phyloP scores from a whole-genome alignment of 495 filamentous ascomycete species.

The Xylaria curta region DNA sequence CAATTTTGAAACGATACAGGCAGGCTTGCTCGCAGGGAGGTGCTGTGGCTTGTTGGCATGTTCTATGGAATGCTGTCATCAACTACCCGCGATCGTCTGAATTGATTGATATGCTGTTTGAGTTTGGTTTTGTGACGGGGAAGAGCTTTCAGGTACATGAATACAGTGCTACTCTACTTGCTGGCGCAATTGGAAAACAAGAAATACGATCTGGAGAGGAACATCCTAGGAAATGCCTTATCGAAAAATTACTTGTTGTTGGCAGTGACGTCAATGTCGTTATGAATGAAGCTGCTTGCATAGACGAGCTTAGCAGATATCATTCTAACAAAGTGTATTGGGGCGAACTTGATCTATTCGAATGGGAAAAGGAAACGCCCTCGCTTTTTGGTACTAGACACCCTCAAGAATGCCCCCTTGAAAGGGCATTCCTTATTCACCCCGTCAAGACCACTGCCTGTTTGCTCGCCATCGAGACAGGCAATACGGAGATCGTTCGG shows the following conservation, averaged over 20 bases:
- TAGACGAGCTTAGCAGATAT: too few relatives aligned
- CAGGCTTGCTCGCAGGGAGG: neutral
- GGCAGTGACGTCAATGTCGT: neutral
- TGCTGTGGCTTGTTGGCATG: neutral
- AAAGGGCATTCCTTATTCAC: too few relatives aligned
- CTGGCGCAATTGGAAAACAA: neutral
- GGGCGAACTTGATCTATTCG: too few relatives aligned
- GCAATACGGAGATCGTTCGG: neutral
- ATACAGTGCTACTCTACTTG: neutral
- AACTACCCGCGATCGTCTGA: too few relatives aligned
- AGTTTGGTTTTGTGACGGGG: neutral
- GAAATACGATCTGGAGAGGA: neutral
- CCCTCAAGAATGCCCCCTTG: too few relatives aligned
- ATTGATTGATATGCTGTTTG: neutral
- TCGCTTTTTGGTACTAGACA: too few relatives aligned
- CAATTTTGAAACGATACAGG: neutral
- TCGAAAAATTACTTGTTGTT: neutral
- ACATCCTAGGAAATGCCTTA: neutral
- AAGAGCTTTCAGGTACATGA: neutral
- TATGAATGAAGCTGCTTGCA: neutral
- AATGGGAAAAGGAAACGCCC: too few relatives aligned
- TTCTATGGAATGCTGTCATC: too few relatives aligned
- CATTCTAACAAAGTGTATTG: too few relatives aligned
- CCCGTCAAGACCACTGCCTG: too few relatives aligned
- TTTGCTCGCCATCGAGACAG: neutral